Evolutionary conservation across 257 asterid species (phyloP), one percentile per base, ranked within the genome.

Genomic region (Plantago ovata): DNA sequence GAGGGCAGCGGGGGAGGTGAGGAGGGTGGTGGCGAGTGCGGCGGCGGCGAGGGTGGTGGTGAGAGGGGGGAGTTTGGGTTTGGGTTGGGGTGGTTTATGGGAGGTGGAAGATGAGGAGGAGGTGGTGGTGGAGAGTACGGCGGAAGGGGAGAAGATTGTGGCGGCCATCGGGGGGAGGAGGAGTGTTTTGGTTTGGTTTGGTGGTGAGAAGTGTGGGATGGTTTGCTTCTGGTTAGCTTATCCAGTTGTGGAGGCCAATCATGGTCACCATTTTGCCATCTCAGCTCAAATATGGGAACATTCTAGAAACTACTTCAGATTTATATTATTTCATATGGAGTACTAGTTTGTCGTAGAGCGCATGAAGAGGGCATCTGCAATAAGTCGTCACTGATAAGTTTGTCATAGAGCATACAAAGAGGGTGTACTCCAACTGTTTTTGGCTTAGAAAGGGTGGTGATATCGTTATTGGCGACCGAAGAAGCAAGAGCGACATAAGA

Each of bases 131-230:
- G n/a, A n/a, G n/a, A n/a, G n/a, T n/a, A 78, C 28, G 75, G 92
- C 84, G 53, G 94, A 78, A 67, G 93, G 78, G 50, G 94, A 77
- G 87, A 82, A 78, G 69, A 80, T n/a, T n/a, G n/a, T 72, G 46
- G 90, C 74, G 71, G 98, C 95, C 96, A 91, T 88, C 18, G 36
- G 63, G 60, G 62, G 62, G 51, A n/a, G n/a, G n/a, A n/a, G n/a
- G n/a, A n/a, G 23, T 21, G 50, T 15, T 61, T 57, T 22, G 20
- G 56, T 45, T 52, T 50, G 55, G 74, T 60, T 66, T 20, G 71
- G 74, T 69, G 81, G 78, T 61, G 41, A 33, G 64, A 64, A 64
- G 73, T 69, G 42, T 22, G 22, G 2, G 16, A 21, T 32, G 21
- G 10, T 28, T 53, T n/a, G 38, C 18, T 32, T 23, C n/a, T 53